phyloP scores from a whole-genome alignment of 2,329 filamentous ascomycete species.

The Polytolypa hystricis region DNA sequence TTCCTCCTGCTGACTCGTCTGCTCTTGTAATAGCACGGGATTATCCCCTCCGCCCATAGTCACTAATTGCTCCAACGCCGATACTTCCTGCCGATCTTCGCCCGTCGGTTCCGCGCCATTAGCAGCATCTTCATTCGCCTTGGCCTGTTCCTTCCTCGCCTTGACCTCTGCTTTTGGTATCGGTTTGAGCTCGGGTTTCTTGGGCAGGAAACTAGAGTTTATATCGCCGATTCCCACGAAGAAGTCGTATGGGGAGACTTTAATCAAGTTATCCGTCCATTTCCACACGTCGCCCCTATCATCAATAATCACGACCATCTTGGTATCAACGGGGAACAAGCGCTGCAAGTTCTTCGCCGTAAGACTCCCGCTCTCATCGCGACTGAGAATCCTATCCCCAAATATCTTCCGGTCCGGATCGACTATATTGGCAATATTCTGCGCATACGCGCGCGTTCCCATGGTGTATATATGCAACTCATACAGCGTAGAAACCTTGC shows the following conservation, averaged over 20 bases:
- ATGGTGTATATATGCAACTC: conserved; percentile 98
- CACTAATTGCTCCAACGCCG: conserved; percentile 63
- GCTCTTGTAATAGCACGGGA: conserved; percentile 56
- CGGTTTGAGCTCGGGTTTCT: conserved; percentile 48
- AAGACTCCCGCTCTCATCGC: conserved; percentile 92
- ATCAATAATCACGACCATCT: conserved; percentile 99
- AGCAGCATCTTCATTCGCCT: conserved; percentile 14
- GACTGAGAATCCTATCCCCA: conserved; percentile 86
- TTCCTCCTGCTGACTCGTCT: conserved; percentile 77
- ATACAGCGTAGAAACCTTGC: conserved; percentile 66
- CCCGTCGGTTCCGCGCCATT: conserved; percentile 21
- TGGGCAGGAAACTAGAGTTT: conserved; percentile 92
- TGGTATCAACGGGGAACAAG: conserved; percentile 89
- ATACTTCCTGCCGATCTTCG: conserved; percentile 28
- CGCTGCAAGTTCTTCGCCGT: conserved; percentile 81
- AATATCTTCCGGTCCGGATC: conserved; percentile 85
- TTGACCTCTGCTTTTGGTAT: conserved; percentile 20
- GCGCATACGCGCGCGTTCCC: conserved; percentile 93
- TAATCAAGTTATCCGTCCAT: conserved; percentile 86
- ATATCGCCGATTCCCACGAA: conserved; percentile 98
- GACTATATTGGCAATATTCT: conserved; percentile 83
- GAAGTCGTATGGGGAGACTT: conserved; percentile 91
- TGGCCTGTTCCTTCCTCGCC: conserved; percentile 13
- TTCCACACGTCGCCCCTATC: conserved; percentile 94
- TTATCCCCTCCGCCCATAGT: conserved; percentile 63